Conservation (phyloP, 129 eudicot genomes). For the Rutidosis leptorrhynchoides region DNA sequence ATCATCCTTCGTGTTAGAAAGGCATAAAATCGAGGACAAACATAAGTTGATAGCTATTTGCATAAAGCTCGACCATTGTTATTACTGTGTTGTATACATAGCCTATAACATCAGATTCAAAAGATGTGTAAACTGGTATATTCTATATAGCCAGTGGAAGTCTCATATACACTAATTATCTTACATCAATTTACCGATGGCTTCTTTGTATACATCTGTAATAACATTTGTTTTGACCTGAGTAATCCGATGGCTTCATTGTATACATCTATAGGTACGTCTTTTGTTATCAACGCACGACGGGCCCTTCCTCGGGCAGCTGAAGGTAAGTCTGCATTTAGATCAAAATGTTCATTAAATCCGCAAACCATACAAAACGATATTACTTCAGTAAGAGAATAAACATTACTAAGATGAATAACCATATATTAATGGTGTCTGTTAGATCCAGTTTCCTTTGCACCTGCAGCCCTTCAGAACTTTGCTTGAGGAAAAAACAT, state of each 20-base stretch:
- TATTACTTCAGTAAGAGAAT: not conserved
- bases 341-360: not conserved
- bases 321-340: not conserved
- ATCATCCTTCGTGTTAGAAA: not conserved
- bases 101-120: constrained; percentile 12
- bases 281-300: constrained; percentile 2
- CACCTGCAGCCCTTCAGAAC: constrained; percentile 36
- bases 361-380: too few species aligned
- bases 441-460: constrained; percentile 83
- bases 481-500: constrained; percentile 34
- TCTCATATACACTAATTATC: constrained; percentile 3
- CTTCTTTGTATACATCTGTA: too few species aligned
- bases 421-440: constrained; percentile 77
- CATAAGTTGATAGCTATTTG: not conserved
- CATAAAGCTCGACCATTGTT: constrained; percentile 12
- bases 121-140: not conserved
- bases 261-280: constrained; percentile 22
- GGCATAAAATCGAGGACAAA: not conserved
- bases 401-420: not conserved
- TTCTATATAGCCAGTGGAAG: not conserved
- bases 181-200: constrained; percentile 10
- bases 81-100: constrained; percentile 28
- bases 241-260: constrained; percentile 22
- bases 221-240: constrained; percentile 15
- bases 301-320: constrained; percentile 13